A percentile compares a stretch with the other conserved stretches of the same genome.
These are phyloP conservation scores for Aspergillus texensis DNA, from an alignment of 2,329 filamentous ascomycete genomes.

Conservation along the genomic window DNA sequence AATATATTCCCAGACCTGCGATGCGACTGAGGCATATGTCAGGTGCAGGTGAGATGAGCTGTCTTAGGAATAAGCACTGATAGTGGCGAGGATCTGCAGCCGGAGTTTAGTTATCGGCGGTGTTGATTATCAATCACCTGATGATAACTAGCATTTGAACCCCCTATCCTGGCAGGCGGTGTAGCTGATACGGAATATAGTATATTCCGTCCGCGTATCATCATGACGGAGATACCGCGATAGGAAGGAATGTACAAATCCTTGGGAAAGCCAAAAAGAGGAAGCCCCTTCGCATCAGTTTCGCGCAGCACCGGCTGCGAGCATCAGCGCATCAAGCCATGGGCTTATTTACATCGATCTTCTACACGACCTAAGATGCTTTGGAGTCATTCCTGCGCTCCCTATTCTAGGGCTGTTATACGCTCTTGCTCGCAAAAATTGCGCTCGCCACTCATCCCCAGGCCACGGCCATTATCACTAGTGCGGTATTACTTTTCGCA, in stretches of 20 bases:
- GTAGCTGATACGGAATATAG: constrained; percentile 6
- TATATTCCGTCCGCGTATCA: constrained; percentile 16
- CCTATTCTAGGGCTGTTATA: constrained; percentile 34
- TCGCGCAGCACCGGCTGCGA: constrained; percentile 23
- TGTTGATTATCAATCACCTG: constrained; percentile 14
- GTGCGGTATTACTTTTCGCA: constrained; percentile 18
- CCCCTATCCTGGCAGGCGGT: constrained; percentile 18
- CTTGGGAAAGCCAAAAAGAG: constrained; percentile 6
- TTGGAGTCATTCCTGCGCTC: constrained; percentile 31
- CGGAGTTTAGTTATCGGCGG: constrained; percentile 7
- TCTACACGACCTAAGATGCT: constrained; percentile 23
- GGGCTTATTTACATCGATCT: constrained; percentile 10
- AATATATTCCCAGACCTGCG: neutral
- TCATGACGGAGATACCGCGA: constrained; percentile 20
- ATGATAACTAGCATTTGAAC: constrained; percentile 11
- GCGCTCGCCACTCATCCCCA: constrained; percentile 23
- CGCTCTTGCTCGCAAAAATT: constrained; percentile 30
- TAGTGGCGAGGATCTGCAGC: constrained; percentile 11
- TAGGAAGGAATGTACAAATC: constrained; percentile 21
- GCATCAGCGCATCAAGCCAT: constrained; percentile 24
- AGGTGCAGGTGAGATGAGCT: neutral
- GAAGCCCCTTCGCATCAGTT: constrained; percentile 3
- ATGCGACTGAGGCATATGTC: neutral
- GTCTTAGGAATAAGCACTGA: neutral
- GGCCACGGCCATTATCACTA: constrained; percentile 17